Conservation (phyloP, 306 rosid species). For the Castanopsis chinensis region DNA sequence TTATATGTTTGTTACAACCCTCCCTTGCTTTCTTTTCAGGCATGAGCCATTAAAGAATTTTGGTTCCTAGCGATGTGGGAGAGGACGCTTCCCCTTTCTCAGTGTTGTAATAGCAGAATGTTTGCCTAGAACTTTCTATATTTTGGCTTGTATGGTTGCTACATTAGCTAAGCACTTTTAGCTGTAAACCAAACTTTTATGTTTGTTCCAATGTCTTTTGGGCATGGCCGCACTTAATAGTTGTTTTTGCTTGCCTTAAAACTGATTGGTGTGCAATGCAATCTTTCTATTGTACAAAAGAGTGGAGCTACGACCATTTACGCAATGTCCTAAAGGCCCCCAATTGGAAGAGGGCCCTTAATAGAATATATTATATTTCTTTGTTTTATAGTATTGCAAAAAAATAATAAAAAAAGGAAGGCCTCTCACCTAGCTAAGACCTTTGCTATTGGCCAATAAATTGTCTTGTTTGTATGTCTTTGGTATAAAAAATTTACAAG, state of each 20-base stretch:
- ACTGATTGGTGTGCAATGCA: not conserved
- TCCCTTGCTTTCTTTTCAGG: slow-evolving; percentile 33
- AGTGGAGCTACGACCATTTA: not conserved
- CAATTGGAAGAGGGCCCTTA: too few relatives aligned
- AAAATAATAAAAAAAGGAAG: too few relatives aligned
- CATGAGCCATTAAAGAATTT: slow-evolving; percentile 40
- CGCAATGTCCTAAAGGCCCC: too few relatives aligned
- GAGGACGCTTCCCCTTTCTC: slow-evolving; percentile 34
- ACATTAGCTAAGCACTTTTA: slow-evolving; percentile 54
- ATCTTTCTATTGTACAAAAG: not conserved
- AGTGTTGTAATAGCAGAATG: slow-evolving; percentile 52
- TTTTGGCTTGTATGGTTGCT: slow-evolving; percentile 49
- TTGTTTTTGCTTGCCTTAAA: slow-evolving; percentile 21
- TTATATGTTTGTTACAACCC: slow-evolving; percentile 12
- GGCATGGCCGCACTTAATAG: slow-evolving; percentile 17
- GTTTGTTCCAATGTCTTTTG: slow-evolving; percentile 18
- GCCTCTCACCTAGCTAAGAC: too few relatives aligned
- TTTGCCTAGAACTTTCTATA: slow-evolving; percentile 42
- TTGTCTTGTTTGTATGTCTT: too few relatives aligned
- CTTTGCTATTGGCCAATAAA: too few relatives aligned
- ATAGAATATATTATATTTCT: too few relatives aligned
- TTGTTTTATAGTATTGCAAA: too few relatives aligned
- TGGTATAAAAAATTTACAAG: too few relatives aligned
- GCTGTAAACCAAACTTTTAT: slow-evolving; percentile 38
- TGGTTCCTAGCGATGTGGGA: slow-evolving; percentile 37